Base-by-base conservation (phyloP, 2,329 filamentous ascomycete genomes). In the Byssochlamys sp. region DNA sequence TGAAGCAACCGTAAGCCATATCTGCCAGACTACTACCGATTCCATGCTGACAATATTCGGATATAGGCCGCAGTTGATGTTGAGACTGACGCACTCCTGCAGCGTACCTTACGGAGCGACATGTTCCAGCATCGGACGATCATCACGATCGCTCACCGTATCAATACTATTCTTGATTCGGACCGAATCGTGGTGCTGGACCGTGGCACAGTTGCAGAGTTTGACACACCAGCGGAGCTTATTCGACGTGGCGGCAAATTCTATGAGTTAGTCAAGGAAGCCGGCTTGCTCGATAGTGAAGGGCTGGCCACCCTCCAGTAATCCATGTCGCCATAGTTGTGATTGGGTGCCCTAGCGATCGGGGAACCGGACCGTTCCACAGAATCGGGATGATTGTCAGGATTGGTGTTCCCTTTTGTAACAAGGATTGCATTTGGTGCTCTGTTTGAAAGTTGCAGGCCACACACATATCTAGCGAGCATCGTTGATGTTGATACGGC, bases 141-240 rank as follows among this genome's bases (percentile, higher is more conserved):
- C 73, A 95, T 99, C 73, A 99, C 94, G 0, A 96, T 99, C 67
- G 94, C 94, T 27, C 94, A 99, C 77, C 87, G 94, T 57, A 95
- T 99, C 78, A 97, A 97, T 77, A 99, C 94, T 10, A 97, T 99
- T 67, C 81, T 99, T 12, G 84, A 87, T 67, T 85, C 82, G 60
- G 92, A 99, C 76, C 85, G 91, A 54, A 94, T 99, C 61, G 86
- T 99, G 35, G 94, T 99, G 54, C 83, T 99, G 4, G 91, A 97
- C 70, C 88, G 88, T 73, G 94, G 94, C 50, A 84, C 85, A 66
- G 91, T 99, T 49, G 88, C 86, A 54, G 94, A 99, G 73, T 99
- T 96, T 73, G 94, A 95, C 72, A 90, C 86, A 5, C 94, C 94
- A 1, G 79, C 84, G 45, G 85, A 87, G 61, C 79, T 99, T 58